Conservation (phyloP, 805 yeast genomes). For the Naumovozyma baii region DNA sequence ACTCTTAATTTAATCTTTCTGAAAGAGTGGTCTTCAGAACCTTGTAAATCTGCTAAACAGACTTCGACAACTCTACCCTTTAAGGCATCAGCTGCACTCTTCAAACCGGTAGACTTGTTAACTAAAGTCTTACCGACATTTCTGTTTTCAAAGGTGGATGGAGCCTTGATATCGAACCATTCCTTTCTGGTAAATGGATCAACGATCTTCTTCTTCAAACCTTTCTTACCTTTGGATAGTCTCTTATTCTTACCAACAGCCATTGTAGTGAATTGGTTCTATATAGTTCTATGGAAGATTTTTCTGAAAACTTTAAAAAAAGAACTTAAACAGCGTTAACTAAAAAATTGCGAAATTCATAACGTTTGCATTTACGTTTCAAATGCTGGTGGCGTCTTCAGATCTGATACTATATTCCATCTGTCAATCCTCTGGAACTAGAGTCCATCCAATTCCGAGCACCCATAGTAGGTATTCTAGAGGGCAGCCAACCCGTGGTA, state of each 20-base stretch:
- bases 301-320: background rate
- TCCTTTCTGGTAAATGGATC: conserved; percentile 99
- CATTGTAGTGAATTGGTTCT: conserved; percentile 30
- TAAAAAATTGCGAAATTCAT: too few species aligned
- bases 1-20: conserved; percentile 96
- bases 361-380: too few species aligned
- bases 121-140: conserved; percentile 97
- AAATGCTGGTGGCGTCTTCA: too few species aligned
- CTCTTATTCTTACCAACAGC: conserved; percentile 87
- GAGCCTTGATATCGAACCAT: conserved; percentile 98
- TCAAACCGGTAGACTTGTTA: conserved; percentile 96
- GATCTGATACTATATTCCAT: too few species aligned
- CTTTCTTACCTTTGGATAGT: conserved; percentile 85
- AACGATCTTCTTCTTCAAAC: conserved; percentile 97
- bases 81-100: conserved; percentile 95
- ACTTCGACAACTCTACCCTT: conserved; percentile 97
- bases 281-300: conserved; percentile 1
- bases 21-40: conserved; percentile 97
- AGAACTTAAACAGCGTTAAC: background rate
- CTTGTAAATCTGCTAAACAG: conserved; percentile 93
- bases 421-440: too few species aligned
- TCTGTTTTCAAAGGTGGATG: conserved; percentile 97
- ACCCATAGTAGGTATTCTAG: too few species aligned
- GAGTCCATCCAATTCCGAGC: too few species aligned
- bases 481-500: too few species aligned